Conservation (phyloP, 805 yeast genomes). For the Yamadazyma phyllophila region DNA sequence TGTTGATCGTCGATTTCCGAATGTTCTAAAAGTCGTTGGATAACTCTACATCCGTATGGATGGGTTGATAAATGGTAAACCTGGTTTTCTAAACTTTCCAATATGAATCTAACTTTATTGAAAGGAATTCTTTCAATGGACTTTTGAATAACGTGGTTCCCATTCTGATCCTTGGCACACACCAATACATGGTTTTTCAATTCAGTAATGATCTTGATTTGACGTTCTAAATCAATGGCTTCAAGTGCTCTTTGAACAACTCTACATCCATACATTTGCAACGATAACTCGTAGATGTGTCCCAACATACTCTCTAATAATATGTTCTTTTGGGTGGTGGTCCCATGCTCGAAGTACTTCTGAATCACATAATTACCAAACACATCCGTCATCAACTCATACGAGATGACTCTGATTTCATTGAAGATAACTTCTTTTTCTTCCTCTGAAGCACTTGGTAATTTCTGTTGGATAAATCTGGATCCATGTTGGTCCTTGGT, state of each 20-base stretch:
- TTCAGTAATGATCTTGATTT: constrained; percentile 67
- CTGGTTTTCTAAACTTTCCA: constrained; percentile 64
- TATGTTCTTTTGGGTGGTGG: constrained; percentile 62
- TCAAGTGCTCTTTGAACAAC: constrained; percentile 94
- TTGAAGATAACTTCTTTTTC: constrained; percentile 76
- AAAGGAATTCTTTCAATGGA: constrained; percentile 85
- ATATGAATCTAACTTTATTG: constrained; percentile 63
- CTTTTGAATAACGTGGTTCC: constrained; percentile 96
- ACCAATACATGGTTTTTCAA: constrained; percentile 61
- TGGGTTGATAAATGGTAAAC: constrained; percentile 88
- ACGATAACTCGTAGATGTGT: constrained; percentile 67
- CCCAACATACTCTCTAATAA: constrained; percentile 72
- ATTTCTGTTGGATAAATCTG: constrained; percentile 88
- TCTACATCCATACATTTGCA: constrained; percentile 98
- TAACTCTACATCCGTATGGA: constrained; percentile 96
- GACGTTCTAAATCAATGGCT: constrained; percentile 60
- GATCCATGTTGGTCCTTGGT: constrained; percentile 97
- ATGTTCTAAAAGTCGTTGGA: constrained; percentile 86
- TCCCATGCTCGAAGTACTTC: constrained; percentile 84
- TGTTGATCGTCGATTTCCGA: constrained; percentile 65
- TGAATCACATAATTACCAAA: constrained; percentile 98
- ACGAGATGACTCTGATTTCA: constrained; percentile 72
- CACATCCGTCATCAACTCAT: constrained; percentile 89
- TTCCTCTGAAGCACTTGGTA: constrained; percentile 63
- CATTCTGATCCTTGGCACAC: constrained; percentile 84